phyloP scores from a whole-genome alignment of 352 stramenopile species.

The Globisporangium emineosum region DNA sequence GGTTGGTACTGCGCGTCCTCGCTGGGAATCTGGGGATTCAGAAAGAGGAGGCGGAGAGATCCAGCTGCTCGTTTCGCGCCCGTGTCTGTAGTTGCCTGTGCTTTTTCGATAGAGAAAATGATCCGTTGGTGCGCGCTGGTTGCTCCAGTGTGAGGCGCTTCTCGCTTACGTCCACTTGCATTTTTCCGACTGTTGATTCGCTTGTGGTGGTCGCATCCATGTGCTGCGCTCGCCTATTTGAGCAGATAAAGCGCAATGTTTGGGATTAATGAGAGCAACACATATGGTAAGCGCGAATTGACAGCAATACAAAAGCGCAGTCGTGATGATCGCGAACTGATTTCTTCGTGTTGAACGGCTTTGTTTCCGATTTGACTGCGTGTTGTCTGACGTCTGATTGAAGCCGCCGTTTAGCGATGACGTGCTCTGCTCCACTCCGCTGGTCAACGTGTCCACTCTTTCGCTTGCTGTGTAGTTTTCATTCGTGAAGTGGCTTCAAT shows the following conservation, averaged over 20 bases:
- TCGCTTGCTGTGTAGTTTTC: neutral
- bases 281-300: neutral
- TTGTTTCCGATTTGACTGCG: conserved; percentile 1
- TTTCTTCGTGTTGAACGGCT: neutral
- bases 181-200: neutral
- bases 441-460: neutral
- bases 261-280: neutral
- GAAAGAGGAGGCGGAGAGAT: no score
- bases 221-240: neutral
- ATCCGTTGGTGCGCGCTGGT: neutral
- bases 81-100: no score
- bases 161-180: neutral
- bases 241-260: neutral
- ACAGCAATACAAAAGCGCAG: neutral
- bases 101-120: no score
- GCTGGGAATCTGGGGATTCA: no score
- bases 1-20: no score
- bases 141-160: neutral
- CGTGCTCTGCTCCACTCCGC: no score
- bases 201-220: no score
- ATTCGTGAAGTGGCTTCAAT: neutral
- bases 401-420: neutral
- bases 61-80: no score
- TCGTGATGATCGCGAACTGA: neutral
- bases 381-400: neutral